These are phyloP conservation scores for Sanguinoderma infundibulare DNA, from an alignment of 1,284 basidiomycete species.

Conservation along the genomic window DNA sequence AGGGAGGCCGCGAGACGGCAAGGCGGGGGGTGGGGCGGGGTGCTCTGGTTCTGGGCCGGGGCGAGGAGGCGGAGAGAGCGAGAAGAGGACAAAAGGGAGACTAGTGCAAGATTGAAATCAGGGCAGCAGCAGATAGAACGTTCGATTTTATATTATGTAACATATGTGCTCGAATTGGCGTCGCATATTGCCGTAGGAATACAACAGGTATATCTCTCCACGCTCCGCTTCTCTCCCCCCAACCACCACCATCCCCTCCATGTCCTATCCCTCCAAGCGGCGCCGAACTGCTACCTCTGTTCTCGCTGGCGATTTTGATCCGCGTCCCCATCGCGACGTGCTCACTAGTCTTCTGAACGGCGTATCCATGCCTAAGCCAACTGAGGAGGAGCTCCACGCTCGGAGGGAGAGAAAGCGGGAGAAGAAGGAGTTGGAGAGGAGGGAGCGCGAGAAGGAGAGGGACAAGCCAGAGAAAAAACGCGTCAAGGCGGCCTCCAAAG, in stretches of 20 bases:
- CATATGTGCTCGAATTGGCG: slow-evolving; percentile 31
- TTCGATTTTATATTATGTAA: slow-evolving; percentile 31
- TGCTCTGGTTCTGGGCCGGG: background rate
- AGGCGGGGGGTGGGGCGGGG: background rate
- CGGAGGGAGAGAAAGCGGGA: slow-evolving; percentile 59
- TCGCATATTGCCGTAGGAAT: slow-evolving; percentile 34
- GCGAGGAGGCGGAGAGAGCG: slow-evolving; percentile 1
- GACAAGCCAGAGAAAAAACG: slow-evolving; percentile 42
- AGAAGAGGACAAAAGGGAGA: slow-evolving; percentile 1
- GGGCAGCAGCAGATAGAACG: slow-evolving; percentile 25
- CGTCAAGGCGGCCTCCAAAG: slow-evolving; percentile 34
- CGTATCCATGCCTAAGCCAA: slow-evolving; percentile 62
- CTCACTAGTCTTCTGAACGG: slow-evolving; percentile 79
- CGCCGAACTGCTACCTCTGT: slow-evolving; percentile 76
- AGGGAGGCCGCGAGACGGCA: background rate
- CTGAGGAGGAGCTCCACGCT: slow-evolving; percentile 62
- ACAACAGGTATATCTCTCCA: slow-evolving; percentile 34
- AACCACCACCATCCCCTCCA: slow-evolving; percentile 23
- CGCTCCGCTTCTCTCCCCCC: slow-evolving; percentile 30
- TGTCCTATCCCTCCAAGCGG: slow-evolving; percentile 31
- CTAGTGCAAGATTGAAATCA: slow-evolving; percentile 27
- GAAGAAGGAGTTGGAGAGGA: slow-evolving; percentile 56
- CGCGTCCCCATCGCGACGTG: slow-evolving; percentile 67
- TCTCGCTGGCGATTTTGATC: slow-evolving; percentile 74
- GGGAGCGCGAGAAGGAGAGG: slow-evolving; percentile 41